Evolutionary conservation across 1,284 basidiomycete genomes (phyloP), one percentile per base, ranked within the genome.

Genomic region (Leucoagaricus sp.): DNA sequence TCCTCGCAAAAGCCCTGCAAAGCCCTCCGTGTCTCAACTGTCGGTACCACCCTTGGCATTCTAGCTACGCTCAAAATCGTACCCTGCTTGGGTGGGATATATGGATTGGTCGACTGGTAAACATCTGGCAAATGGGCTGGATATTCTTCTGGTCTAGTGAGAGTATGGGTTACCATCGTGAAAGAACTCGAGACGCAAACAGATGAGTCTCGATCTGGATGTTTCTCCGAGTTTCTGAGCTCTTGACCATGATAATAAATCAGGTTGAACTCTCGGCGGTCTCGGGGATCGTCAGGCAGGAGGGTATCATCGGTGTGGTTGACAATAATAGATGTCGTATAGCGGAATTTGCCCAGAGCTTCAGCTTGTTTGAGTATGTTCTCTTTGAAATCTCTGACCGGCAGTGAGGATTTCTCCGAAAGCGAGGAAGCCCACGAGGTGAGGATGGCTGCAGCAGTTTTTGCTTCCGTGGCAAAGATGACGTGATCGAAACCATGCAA

Each of bases 41-140:
- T 85, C 36, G 86, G 66, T 26, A 87, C 76, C 19, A 80, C 87
- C 53, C 89, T 79, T 63, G 89, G 84, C 55, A 91, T 69, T 54
- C 70, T 74, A 8, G 85, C 79, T 12, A 83, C 73, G 47, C 83
- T 85, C 23, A 91, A 68, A 31, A 89, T 73, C 23, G 66, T 72
- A 1, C 72, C 74, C 19, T 75, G 68, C 40, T 68, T 68, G 15
- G 85, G 82, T 1, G 79, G 68, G 6, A 89, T 68, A 46, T 86
- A 78, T 0, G 88, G 87, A 67, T 91, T 91, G 13, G 88, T 91
- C 15, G 87, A 91, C 69, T 91, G 89, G 57, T 82, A 84, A 12
- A 90, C 73, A 23, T 61, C 57, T n/a, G 72, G 67, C 23, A 69
- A 58, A 31, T 67, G 57, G 46, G 53, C 34, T 15, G 71, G 63